phyloP scores from a whole-genome alignment of 345 rosid genomes.

The Corymbia maculata region DNA sequence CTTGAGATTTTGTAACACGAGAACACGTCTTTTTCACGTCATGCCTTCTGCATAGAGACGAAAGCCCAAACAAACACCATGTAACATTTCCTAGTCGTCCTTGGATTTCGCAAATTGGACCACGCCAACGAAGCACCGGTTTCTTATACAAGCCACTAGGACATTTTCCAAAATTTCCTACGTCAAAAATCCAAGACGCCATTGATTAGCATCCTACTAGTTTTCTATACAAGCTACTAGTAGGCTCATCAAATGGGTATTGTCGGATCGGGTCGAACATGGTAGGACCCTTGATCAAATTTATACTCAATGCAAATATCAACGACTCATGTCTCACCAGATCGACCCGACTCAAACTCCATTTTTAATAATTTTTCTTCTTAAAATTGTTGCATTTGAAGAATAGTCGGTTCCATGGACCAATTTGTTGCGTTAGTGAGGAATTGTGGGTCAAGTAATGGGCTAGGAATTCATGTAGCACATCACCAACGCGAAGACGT shows the following conservation, averaged over 20 bases:
- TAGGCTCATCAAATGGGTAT: fast-evolving
- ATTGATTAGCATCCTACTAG: background rate
- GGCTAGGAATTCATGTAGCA: background rate
- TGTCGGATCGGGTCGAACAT: too few species aligned
- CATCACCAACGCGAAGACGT: background rate
- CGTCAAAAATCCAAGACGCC: background rate
- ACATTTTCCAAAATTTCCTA: background rate
- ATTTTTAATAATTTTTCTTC: too few species aligned
- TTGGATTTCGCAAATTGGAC: background rate
- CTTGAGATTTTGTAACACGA: background rate
- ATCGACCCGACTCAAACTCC: too few species aligned
- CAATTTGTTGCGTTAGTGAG: too few species aligned
- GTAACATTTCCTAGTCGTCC: background rate
- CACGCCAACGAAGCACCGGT: background rate
- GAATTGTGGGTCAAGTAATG: background rate
- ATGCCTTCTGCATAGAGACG: background rate
- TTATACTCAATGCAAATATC: too few species aligned
- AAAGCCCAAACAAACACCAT: background rate
- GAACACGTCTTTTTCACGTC: background rate
- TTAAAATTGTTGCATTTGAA: too few species aligned
- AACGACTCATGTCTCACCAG: fast-evolving
- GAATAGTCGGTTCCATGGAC: too few species aligned
- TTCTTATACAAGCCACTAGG: background rate
- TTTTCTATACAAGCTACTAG: too few species aligned
- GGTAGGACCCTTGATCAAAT: too few species aligned